These are phyloP conservation scores for Saksenaea oblongispora DNA, from an alignment of 371 early-diverging fungal species.

Conservation along the genomic window DNA sequence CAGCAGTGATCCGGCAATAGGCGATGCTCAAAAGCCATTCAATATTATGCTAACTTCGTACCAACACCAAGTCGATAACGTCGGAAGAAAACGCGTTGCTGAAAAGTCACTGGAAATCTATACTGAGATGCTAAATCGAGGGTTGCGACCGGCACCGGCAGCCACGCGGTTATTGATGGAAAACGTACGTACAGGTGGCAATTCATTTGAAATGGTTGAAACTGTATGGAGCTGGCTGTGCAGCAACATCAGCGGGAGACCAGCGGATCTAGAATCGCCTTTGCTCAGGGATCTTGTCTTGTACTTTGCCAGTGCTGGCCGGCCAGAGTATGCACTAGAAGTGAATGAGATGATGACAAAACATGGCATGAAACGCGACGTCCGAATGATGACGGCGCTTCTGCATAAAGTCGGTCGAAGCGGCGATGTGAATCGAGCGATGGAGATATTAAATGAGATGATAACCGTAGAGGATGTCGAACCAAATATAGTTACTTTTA, in stretches of 20 bases:
- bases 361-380: slow-evolving; percentile 27
- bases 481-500: slow-evolving; percentile 46
- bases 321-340: slow-evolving; percentile 39
- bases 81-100: slow-evolving; percentile 22
- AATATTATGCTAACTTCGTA: slow-evolving; percentile 37
- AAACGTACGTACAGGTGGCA: slow-evolving; percentile 23
- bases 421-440: slow-evolving; percentile 32
- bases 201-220: slow-evolving; percentile 25
- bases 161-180: slow-evolving; percentile 26
- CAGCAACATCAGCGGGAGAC: slow-evolving; percentile 23
- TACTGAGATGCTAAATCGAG: slow-evolving; percentile 30
- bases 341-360: slow-evolving; percentile 44
- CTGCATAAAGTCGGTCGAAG: slow-evolving; percentile 50
- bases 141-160: slow-evolving; percentile 19
- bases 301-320: slow-evolving; percentile 42
- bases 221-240: slow-evolving; percentile 39
- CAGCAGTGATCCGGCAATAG: slow-evolving; percentile 12
- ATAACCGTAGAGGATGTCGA: slow-evolving; percentile 12
- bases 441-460: slow-evolving; percentile 41
- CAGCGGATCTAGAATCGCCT: slow-evolving; percentile 22
- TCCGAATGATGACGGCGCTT: slow-evolving; percentile 39
- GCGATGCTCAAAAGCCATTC: slow-evolving; percentile 32
- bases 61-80: slow-evolving; percentile 16
- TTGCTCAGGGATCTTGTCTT: slow-evolving; percentile 36
- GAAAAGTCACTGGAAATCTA: slow-evolving; percentile 37